These are phyloP conservation scores for Hypoxylon sp. DNA, from an alignment of 2,329 filamentous ascomycete genomes.

Conservation along the genomic window DNA sequence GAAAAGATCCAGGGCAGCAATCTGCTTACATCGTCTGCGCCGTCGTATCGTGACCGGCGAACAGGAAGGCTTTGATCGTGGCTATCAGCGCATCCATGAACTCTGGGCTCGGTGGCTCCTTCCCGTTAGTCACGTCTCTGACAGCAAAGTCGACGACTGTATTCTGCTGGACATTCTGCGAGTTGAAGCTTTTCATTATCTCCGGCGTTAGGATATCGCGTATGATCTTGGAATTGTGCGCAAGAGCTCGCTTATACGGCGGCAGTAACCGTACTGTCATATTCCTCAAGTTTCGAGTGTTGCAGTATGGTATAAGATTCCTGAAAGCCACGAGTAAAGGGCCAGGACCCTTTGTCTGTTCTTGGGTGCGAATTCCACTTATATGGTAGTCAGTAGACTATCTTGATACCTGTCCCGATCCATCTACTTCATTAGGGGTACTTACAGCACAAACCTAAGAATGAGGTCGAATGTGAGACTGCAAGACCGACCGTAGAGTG, in stretches of 20 bases:
- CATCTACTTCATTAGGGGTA: too few species aligned
- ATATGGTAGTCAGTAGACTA: too few species aligned
- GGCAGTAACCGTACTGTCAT: too few species aligned
- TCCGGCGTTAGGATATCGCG: background rate
- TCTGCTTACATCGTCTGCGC: conserved; percentile 45
- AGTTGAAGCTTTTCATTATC: background rate
- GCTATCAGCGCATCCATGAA: conserved; percentile 51
- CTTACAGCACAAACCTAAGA: conserved; percentile 53
- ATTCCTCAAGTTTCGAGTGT: too few species aligned
- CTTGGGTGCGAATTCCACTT: conserved; percentile 23
- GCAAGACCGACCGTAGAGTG: conserved; percentile 53
- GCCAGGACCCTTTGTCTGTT: background rate
- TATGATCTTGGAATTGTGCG: background rate
- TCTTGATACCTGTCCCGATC: too few species aligned
- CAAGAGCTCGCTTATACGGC: too few species aligned
- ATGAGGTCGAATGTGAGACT: conserved; percentile 60
- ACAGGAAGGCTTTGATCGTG: conserved; percentile 56
- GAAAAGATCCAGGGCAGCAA: too few species aligned
- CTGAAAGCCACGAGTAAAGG: too few species aligned
- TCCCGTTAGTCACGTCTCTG: conserved; percentile 31
- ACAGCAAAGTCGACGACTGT: conserved; percentile 48
- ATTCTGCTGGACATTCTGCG: too few species aligned
- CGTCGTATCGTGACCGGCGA: conserved; percentile 58
- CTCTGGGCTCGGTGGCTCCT: conserved; percentile 36
- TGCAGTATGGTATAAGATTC: too few species aligned